Base-by-base conservation (phyloP, 1,284 basidiomycete species). In the Boletellus deceptivus region DNA sequence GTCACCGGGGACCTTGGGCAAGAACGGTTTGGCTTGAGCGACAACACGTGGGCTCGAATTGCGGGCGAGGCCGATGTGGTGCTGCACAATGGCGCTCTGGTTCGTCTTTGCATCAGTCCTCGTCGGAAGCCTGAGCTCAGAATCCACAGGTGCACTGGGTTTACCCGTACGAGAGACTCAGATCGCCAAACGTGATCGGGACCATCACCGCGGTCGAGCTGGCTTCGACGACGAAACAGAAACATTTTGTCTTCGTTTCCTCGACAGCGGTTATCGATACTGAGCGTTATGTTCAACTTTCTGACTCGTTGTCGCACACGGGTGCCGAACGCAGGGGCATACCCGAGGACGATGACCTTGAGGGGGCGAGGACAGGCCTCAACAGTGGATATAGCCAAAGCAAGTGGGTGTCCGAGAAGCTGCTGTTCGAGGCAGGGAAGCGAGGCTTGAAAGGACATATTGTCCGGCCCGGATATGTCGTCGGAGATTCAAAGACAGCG, bases 351-450 rank as follows among this genome's bases (percentile, higher is more conserved):
- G 97, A 99, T 63, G 83, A 95, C 60, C 81, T 99, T n/a, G 91
- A 96, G 60, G 94, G 90, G 20, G 91, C 93, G 2, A 78, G 84
- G 51, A 72, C 67, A 0, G 78, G 83, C 2, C 77, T 99, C 49
- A 90, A 89, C 67, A 91, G 90, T 0, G 97, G 97, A 0, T 99
- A 99, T 70, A 94, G 96, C 5, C 96, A 99, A 74, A 89, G 84
- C 49, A 99, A 99, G 74, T 99, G 96, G 96, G 97, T 99, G 0
- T 91, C 93, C 0, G 97, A 99, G 72, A 95, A 93, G 69, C 73
- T 99, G 13, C 74, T 98, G 38, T 89, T 95, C 67, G 93, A 95
- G 62, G 95, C 94, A 11, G 92, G 91, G 4, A 82, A 79, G 60
- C 79, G 93, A 41, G 97, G 97, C 0, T 72, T 99, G 54, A 75